phyloP scores from a whole-genome alignment of 768 basidiomycete genomes.

The Lentinula lateritia region DNA sequence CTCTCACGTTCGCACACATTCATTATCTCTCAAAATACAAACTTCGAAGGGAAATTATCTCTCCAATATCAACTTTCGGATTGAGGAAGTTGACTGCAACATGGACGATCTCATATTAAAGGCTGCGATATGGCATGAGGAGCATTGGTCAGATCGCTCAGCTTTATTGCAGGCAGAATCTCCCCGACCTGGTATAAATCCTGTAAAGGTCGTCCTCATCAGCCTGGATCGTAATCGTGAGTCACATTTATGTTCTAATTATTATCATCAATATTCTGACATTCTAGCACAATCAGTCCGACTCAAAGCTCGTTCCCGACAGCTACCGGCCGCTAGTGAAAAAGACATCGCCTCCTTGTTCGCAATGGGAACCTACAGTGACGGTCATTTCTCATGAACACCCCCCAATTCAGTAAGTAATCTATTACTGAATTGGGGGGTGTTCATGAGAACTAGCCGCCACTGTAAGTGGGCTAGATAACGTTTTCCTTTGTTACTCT shows the following conservation, averaged over 20 bases:
- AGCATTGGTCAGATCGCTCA: conserved; percentile 88
- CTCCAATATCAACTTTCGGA: conserved; percentile 71
- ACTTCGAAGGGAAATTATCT: conserved; percentile 95
- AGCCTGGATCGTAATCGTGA: conserved; percentile 89
- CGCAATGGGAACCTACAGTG: conserved; percentile 19
- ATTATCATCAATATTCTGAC: conserved; percentile 8
- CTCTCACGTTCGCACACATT: conserved; percentile 67
- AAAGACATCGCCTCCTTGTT: conserved; percentile 77
- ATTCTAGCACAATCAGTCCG: conserved; percentile 51
- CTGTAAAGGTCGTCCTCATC: conserved; percentile 82
- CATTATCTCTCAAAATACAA: conserved; percentile 83
- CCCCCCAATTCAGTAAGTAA: neutral
- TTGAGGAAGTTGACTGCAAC: conserved; percentile 77
- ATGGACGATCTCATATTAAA: conserved; percentile 96
- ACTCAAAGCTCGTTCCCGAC: conserved; percentile 82
- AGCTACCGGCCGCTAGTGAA: conserved; percentile 81
- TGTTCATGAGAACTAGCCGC: no score
- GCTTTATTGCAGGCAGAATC: conserved; percentile 49
- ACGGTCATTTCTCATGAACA: neutral
- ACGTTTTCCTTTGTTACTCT: neutral
- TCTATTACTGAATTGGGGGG: no score
- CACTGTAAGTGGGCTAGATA: no score
- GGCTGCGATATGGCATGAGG: conserved; percentile 89
- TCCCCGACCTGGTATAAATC: conserved; percentile 32
- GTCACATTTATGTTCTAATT: conserved; percentile 22